Conservation (phyloP, 257 asterid species). For the Petunia secreta region DNA sequence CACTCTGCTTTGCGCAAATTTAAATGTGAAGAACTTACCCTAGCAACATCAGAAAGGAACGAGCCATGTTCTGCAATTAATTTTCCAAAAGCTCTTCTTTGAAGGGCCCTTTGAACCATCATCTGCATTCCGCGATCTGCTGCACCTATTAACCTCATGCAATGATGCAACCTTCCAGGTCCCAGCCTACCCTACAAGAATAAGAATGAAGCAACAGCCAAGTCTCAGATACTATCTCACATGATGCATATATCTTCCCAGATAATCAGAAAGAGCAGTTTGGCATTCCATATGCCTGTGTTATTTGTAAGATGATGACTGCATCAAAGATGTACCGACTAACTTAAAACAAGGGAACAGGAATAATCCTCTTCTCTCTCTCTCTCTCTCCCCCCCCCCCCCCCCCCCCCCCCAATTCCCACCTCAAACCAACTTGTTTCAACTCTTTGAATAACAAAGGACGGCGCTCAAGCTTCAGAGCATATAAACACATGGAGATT, state of each 20-base stretch:
- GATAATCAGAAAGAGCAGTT: not conserved
- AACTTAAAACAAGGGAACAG: not conserved
- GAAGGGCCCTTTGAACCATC: constrained; percentile 80
- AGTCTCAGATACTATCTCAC: not conserved
- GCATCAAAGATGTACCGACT: not conserved
- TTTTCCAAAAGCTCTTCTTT: constrained; percentile 77
- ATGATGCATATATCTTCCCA: constrained; percentile 4
- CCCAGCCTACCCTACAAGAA: constrained; percentile 86
- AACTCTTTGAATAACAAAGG: constrained; percentile 7
- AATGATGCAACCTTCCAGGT: constrained; percentile 96
- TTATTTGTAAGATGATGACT: not conserved
- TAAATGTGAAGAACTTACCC: constrained; percentile 43
- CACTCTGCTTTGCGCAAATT: not conserved
- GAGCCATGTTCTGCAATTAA: constrained; percentile 90
- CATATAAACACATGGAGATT: not conserved
- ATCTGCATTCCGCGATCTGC: constrained; percentile 97
- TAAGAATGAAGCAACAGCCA: constrained; percentile 22
- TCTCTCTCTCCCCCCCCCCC: too few relatives aligned
- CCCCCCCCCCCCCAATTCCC: too few relatives aligned
- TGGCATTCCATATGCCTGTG: not conserved
- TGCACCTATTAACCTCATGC: constrained; percentile 96
- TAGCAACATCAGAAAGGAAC: constrained; percentile 87
- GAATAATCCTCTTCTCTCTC: not conserved
- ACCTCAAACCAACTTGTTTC: not conserved
- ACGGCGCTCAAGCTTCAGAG: not conserved